Evolutionary conservation across 805 yeast genomes (phyloP), one percentile per base, ranked within the genome.

Genomic region (Candida tallmaniae): DNA sequence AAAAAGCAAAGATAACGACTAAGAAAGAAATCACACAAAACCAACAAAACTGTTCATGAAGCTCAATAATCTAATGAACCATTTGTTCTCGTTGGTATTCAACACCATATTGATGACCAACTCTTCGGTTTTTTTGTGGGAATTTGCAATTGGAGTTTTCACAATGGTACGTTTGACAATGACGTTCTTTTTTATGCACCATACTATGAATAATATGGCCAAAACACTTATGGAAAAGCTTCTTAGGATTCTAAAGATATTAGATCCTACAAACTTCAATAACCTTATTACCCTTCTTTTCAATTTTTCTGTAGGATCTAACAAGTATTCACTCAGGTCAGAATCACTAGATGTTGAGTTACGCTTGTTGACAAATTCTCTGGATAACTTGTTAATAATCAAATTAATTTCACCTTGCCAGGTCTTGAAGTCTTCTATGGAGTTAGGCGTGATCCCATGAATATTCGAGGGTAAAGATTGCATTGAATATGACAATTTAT

Each of bases 321-420:
- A 37, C 6, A 44, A 44, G 5, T 37, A 38, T 4, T 50, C 53
- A 35, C 47, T 37, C 7, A 15, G 12, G 11, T 39, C 52, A 4
- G 41, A 40, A 13, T 40, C 48, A 14, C 40, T 37, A 4, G 40
- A 26, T 2, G 40, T 31, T 23, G 28, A 19, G 8, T 23, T 36
- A 11, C 37, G 23, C 14, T 43, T 42, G 13, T 45, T 35, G 12
- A 53, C 29, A 29, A 50, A 46, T 40, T 74, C 79, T 34, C 60
- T 52, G 12, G 70, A 59, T 26, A 75, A 61, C 46, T 66, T 64
- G 39, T 59, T 62, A 34, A 75, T 55, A 6, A 75, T 58, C 31
- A 62, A 44, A 40, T 73, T 74, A 31, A 74, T 69, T 36, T 74
- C 79, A 21, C 62, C 64, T 47, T 73, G 79, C 80, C 80, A 74